A percentile compares a stretch with the other conserved stretches of the same genome.
phyloP scores from a whole-genome alignment of 1,139 yeast species.

The Yamadazyma pseudoaaseri region DNA sequence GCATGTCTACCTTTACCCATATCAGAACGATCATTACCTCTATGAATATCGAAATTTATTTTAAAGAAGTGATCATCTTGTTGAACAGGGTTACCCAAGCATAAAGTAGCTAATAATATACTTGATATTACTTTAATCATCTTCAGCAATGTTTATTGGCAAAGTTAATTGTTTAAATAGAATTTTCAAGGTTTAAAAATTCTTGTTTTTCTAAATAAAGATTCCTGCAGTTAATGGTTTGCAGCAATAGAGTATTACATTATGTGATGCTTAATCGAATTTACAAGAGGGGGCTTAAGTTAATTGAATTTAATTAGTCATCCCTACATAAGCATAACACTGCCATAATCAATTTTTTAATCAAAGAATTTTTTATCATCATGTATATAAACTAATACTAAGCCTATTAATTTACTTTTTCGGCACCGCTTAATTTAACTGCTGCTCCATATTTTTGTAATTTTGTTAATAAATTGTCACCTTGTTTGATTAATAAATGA shows the following conservation, averaged over 20 bases:
- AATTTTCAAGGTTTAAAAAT: too few species aligned
- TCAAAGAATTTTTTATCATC: background rate
- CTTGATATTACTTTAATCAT: too few species aligned
- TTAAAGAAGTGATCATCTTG: slow-evolving; percentile 9
- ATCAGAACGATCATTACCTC: slow-evolving; percentile 22
- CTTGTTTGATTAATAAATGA: slow-evolving; percentile 84
- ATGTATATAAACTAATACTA: too few species aligned
- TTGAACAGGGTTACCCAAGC: too few species aligned
- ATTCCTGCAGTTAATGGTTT: background rate
- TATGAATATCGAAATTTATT: slow-evolving; percentile 26
- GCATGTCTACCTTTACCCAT: slow-evolving; percentile 16
- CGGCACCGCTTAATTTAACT: slow-evolving; percentile 91
- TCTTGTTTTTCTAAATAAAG: background rate
- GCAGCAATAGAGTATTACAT: background rate
- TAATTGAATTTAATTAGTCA: too few species aligned
- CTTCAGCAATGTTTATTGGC: too few species aligned
- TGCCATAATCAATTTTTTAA: too few species aligned
- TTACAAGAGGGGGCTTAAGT: too few species aligned
- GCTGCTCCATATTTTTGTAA: slow-evolving; percentile 97
- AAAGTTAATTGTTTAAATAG: too few species aligned
- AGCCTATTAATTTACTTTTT: slow-evolving; percentile 42
- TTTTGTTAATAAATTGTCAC: slow-evolving; percentile 89
- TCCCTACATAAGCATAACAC: too few species aligned
- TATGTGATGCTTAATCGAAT: too few species aligned
- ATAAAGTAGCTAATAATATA: too few species aligned